Base-by-base conservation (phyloP, 2,329 filamentous ascomycete genomes). In the Penicillium psychrosexuale region DNA sequence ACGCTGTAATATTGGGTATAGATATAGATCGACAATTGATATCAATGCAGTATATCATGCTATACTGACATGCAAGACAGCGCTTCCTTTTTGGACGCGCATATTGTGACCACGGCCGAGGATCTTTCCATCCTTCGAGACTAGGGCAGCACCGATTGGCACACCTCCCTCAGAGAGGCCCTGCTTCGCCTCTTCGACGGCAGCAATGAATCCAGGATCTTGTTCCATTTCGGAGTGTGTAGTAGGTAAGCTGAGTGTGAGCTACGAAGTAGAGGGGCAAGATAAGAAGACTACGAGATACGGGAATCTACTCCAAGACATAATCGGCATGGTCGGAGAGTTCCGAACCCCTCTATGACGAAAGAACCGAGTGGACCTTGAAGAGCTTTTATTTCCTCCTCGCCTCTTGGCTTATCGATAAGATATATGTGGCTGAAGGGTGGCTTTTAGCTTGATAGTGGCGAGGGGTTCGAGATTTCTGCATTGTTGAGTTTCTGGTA, bases 51-150 rank as follows among this genome's bases (percentile, higher is more conserved):
- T 17, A 44, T 45, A 45, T 30, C 27, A 46, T 17, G 30, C 8
- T 37, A 11, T 46, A 75, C 79, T 67, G 66, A 89, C 87, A 75
- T 91, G 88, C 62, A 91, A 80, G 36, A 86, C 89, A 3, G 87
- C 79, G 67, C 85, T 88, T 51, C 82, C 82, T 53, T 85, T 86
- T 72, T 92, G 89, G 17, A 90, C 82, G 53, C 89, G 80, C 84
- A 88, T 84, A 66, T 92, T 92, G 69, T 88, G 88, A 11, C 88
- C 88, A 55, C 82, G 78, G 17, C 88, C 88, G 5, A 91, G 77
- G 38, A 91, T 82, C 59, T 80, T 84, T 57, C 89, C 89, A 62
- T 89, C 82, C 53, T 81, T 81, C 37, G 83, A 82, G n/a, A 91
- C 81, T 27, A 92, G 77, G 55, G 77, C 80, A 40, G 83, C 83